Evolutionary conservation across 1,284 basidiomycete genomes (phyloP).

Genomic region (Ustilago esculenta): DNA sequence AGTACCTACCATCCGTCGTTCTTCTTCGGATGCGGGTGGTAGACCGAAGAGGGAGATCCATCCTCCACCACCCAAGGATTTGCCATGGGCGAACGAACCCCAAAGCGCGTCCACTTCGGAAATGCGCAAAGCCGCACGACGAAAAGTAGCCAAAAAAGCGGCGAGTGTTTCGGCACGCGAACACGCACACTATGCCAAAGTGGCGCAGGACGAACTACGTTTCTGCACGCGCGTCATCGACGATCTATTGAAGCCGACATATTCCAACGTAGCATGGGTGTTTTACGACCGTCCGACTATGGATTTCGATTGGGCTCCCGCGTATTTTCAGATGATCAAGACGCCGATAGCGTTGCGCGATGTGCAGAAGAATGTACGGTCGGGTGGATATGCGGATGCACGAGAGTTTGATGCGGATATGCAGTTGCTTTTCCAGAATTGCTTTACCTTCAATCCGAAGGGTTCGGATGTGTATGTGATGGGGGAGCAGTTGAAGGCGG

Average conservation of each 20-base stretch:
- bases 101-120: slow-evolving; percentile 44
- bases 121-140: slow-evolving; percentile 36
- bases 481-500: slow-evolving; percentile 73
- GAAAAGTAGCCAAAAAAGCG: slow-evolving; percentile 48
- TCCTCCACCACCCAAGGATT: slow-evolving; percentile 89
- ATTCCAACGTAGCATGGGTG: slow-evolving; percentile 78
- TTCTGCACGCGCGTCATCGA: slow-evolving; percentile 80
- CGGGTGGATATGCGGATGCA: slow-evolving; percentile 78
- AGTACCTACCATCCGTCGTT: slow-evolving; percentile 80
- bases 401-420: slow-evolving; percentile 88
- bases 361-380: slow-evolving; percentile 77
- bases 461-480: slow-evolving; percentile 82
- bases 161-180: slow-evolving; percentile 55
- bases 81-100: slow-evolving; percentile 79
- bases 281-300: slow-evolving; percentile 93
- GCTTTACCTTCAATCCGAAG: slow-evolving; percentile 88
- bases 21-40: slow-evolving; percentile 72
- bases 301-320: slow-evolving; percentile 81
- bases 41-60: slow-evolving; percentile 97
- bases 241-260: slow-evolving; percentile 80
- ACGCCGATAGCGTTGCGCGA: slow-evolving; percentile 81
- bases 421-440: slow-evolving; percentile 92
- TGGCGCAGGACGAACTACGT: slow-evolving; percentile 82
- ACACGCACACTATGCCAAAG: slow-evolving; percentile 74
- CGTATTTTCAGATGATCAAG: slow-evolving; percentile 87